Evolutionary conservation across 768 basidiomycete species (phyloP).

Genomic region (Lentinus brumalis): DNA sequence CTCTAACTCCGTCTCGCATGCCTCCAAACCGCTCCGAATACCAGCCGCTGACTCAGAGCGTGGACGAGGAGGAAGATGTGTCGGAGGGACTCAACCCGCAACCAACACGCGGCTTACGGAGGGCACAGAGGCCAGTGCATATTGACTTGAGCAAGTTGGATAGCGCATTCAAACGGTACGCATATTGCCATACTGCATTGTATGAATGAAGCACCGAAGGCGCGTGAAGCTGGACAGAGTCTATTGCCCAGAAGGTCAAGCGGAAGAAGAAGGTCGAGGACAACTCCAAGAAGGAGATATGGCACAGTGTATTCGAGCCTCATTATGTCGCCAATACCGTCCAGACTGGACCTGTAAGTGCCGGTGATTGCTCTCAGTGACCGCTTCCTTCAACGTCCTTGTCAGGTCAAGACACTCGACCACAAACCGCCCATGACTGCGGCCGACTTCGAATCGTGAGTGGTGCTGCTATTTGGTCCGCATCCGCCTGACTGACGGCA

Average conservation of each 20-base stretch:
- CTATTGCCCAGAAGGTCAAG: constrained; percentile 83
- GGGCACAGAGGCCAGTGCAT: constrained; percentile 52
- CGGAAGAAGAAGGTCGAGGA: constrained; percentile 73
- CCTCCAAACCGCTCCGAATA: constrained; percentile 50
- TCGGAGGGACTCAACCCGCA: constrained; percentile 31
- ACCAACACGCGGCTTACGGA: constrained; percentile 32
- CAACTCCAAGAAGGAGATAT: constrained; percentile 70
- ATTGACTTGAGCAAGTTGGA: constrained; percentile 83
- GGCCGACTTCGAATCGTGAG: constrained; percentile 70
- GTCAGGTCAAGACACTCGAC: constrained; percentile 76
- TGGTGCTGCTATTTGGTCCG: constrained; percentile 8
- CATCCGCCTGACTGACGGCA: constrained; percentile 19
- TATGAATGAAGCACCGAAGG: not conserved
- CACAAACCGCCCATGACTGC: constrained; percentile 77
- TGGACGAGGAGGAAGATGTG: constrained; percentile 44
- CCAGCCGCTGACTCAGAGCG: constrained; percentile 46
- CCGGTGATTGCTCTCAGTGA: not conserved
- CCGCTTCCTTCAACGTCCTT: not conserved
- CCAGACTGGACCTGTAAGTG: constrained; percentile 42
- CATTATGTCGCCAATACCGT: constrained; percentile 37
- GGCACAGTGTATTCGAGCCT: constrained; percentile 81
- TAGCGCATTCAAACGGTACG: constrained; percentile 78
- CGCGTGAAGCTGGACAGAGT: constrained; percentile 75
- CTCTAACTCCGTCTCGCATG: constrained; percentile 31
- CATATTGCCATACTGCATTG: not conserved